Percentiles rank a stretch among this genome's conserved stretches.
Conservation (phyloP, 371 early-diverging fungal genomes). For the Mycotypha africana region DNA sequence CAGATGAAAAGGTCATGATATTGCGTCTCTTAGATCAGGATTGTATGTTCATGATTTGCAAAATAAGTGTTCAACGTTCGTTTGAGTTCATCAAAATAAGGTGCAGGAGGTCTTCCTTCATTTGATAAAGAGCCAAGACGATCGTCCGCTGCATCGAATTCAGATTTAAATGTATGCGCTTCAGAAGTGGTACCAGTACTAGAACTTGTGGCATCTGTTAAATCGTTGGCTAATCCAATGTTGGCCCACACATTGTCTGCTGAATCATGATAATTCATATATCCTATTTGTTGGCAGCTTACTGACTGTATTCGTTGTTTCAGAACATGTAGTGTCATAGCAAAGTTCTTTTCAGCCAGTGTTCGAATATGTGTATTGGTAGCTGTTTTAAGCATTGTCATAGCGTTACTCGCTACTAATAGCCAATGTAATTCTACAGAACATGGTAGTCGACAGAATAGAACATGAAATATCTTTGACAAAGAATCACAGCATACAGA, state of each 20-base stretch:
- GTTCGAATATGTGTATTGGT: slow-evolving; percentile 22
- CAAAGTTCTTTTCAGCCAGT: slow-evolving; percentile 23
- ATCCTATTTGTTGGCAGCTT: too few species aligned
- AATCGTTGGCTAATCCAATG: too few species aligned
- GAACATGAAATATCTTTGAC: slow-evolving; percentile 24
- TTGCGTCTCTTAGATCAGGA: too few species aligned
- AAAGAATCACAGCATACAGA: slow-evolving; percentile 37
- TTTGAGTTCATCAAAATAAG: slow-evolving; percentile 18
- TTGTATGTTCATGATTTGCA: background rate
- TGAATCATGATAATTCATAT: too few species aligned
- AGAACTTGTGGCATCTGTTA: too few species aligned
- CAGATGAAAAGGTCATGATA: too few species aligned
- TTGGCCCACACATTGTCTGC: too few species aligned
- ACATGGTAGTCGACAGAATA: slow-evolving; percentile 26
- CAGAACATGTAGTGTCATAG: slow-evolving; percentile 13
- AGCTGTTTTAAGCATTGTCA: slow-evolving; percentile 18
- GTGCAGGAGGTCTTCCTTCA: background rate
- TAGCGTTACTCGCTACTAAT: slow-evolving; percentile 26
- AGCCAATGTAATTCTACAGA: slow-evolving; percentile 35
- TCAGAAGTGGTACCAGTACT: slow-evolving; percentile 18
- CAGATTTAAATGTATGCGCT: background rate
- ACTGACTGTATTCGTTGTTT: slow-evolving; percentile 9
- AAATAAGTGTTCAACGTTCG: slow-evolving; percentile 13
- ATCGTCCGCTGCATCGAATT: too few species aligned
- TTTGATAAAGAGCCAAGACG: background rate